phyloP scores from a whole-genome alignment of 768 basidiomycete species.

The Leucosporidium yakuticum region DNA sequence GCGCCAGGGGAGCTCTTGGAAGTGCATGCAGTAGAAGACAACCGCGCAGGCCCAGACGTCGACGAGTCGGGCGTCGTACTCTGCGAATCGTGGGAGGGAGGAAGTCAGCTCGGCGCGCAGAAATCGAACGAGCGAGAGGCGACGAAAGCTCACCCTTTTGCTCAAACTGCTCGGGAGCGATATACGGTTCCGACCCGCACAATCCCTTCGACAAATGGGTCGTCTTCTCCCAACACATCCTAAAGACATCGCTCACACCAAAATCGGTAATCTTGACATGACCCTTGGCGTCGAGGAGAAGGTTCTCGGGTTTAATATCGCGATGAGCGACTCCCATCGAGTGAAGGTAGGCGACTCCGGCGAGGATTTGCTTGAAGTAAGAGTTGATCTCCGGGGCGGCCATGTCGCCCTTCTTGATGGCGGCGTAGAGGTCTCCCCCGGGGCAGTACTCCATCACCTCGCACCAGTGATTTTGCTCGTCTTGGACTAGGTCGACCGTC shows the following conservation, averaged over 20 bases:
- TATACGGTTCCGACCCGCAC: conserved; percentile 97
- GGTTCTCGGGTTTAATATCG: conserved; percentile 95
- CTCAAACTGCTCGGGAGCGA: conserved; percentile 94
- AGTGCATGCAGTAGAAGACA: conserved; percentile 95
- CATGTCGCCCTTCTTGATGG: conserved; percentile 96
- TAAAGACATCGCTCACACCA: conserved; percentile 97
- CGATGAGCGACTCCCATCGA: conserved; percentile 96
- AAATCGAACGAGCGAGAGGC: conserved; percentile 39
- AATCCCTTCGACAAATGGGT: conserved; percentile 95
- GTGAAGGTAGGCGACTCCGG: conserved; percentile 83
- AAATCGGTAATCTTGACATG: conserved; percentile 99
- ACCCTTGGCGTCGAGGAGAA: conserved; percentile 86
- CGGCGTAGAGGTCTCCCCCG: conserved; percentile 95
- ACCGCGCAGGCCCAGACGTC: conserved; percentile 97
- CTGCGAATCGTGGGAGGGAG: conserved; percentile 49
- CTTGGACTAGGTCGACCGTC: conserved; percentile 98
- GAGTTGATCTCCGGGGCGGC: conserved; percentile 87
- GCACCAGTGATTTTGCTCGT: conserved; percentile 93
- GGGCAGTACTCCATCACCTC: conserved; percentile 99
- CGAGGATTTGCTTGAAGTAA: conserved; percentile 93
- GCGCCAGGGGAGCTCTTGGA: conserved; percentile 97
- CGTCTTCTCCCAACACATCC: conserved; percentile 94
- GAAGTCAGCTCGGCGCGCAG: conserved; percentile 4
- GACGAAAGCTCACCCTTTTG: conserved; percentile 73
- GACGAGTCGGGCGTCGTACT: conserved; percentile 93